Base-by-base conservation (phyloP, 495 filamentous ascomycete species). In the Annulohypoxylon moriforme region DNA sequence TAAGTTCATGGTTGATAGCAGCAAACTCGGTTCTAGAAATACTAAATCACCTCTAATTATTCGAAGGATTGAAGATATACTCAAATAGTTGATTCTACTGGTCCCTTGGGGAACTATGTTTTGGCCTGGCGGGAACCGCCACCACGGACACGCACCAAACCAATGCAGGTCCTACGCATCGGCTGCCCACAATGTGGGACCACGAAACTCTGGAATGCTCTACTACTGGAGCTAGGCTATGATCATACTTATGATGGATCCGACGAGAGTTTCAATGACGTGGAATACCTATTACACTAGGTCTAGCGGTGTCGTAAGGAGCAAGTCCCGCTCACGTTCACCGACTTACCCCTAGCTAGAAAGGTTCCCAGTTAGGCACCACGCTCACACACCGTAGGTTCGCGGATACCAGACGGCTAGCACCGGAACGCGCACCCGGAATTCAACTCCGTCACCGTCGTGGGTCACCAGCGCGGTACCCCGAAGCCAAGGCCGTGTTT, bases 221-320 rank as follows among this genome's bases (percentile, higher is more conserved):
- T n/a, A n/a, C 80, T 92, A 10, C 81, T 87, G 60, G 79, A 84
- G 36, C 83, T 92, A 18, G 89, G 89, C 25, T 90, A 89, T 78
- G 73, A 82, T 63, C 84, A 88, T 77, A 87, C 83, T 69, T 90
- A 90, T 82, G 89, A 92, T 81, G 89, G 89, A 81, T 90, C 89
- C 85, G 87, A 86, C 60, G 84, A 86, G 60, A 84, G 85, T 60
- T 83, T 90, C 60, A 87, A 90, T 77, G 85, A 89, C 73, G 85
- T 86, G 6, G 84, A 83, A 0, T 87, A 84, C 47, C 75, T 85
- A 1, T 87, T 88, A 78, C 36, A 40, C n/a, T 91, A 75, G 76
- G 71, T 71, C 8, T 25, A 13, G 25, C 60, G 81, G 13, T 64
- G 64, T 1, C 58, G 75, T 16, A 76, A 70, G 53, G 75, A 79